Conservation (phyloP, 2,329 filamentous ascomycete species). For the Phialocephala subalpina region DNA sequence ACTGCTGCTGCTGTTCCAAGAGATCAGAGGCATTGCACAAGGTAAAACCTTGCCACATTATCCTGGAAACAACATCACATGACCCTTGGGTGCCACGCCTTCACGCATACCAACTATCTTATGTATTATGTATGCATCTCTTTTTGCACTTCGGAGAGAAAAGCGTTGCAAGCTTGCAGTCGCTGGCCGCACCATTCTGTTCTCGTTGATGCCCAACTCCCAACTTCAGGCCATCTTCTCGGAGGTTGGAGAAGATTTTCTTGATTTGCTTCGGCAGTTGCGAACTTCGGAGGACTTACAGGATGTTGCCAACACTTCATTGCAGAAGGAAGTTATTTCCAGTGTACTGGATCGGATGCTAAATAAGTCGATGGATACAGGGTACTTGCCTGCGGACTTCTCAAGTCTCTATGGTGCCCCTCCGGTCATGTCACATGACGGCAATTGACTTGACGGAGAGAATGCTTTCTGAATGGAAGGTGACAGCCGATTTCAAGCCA, state of each 20-base stretch:
- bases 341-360: neutral
- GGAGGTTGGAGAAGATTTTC: neutral
- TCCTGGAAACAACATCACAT: constrained; percentile 5
- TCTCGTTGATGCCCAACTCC: constrained; percentile 4
- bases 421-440: too few relatives aligned
- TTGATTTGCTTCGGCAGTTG: neutral
- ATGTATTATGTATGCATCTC: neutral
- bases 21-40: too few relatives aligned
- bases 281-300: neutral
- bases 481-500: too few relatives aligned
- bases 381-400: neutral
- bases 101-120: neutral
- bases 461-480: too few relatives aligned
- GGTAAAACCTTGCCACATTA: too few relatives aligned
- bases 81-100: neutral
- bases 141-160: neutral
- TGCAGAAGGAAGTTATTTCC: neutral
- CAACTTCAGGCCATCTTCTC: neutral
- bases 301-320: neutral
- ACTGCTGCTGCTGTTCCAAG: neutral
- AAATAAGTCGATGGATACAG: neutral
- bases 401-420: neutral
- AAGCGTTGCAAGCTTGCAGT: neutral
- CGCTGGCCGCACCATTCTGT: neutral
- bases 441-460: too few relatives aligned